A percentile compares a stretch with the other conserved stretches of the same genome.
Evolutionary conservation across 139 green algal species (phyloP).

Genomic region (Micractinium conductrix): DNA sequence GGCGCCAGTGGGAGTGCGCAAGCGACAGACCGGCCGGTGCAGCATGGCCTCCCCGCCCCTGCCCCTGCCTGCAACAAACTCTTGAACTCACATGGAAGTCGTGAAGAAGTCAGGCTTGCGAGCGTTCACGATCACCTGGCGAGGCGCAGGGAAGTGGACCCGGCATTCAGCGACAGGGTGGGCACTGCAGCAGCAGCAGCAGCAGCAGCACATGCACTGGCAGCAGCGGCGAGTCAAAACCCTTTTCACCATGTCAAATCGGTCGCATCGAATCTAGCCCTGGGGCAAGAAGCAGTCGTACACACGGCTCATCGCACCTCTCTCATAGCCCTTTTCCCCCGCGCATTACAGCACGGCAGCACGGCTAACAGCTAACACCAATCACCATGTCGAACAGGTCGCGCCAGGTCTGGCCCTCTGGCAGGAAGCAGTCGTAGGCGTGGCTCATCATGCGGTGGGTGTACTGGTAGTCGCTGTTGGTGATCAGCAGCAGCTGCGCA

Average conservation of each 20-base stretch:
- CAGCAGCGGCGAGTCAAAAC: background rate
- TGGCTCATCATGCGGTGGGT: conserved; percentile 87
- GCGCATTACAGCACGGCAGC: background rate
- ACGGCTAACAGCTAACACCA: background rate
- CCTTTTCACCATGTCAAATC: background rate
- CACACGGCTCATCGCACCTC: no score
- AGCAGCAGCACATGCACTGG: no score
- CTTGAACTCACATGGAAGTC: conserved; percentile 78
- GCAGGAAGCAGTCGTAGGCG: conserved; percentile 84
- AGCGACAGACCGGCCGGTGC: no score
- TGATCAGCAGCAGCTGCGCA: conserved; percentile 90
- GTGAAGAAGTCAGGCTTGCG: conserved; percentile 97
- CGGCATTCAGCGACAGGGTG: no score
- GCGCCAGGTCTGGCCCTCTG: conserved; percentile 83
- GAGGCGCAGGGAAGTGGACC: background rate
- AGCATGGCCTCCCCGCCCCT: no score
- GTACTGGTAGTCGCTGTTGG: conserved; percentile 69
- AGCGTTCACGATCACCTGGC: conserved; percentile 89
- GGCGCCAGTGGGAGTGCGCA: no score
- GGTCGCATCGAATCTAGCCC: background rate
- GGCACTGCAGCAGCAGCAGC: no score
- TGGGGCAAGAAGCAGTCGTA: no score
- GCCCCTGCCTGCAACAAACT: no score
- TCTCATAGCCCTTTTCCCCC: no score
- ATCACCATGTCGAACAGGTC: conserved; percentile 95